phyloP scores from a whole-genome alignment of 2,329 filamentous ascomycete genomes.

The Pseudogymnoascus sp. region DNA sequence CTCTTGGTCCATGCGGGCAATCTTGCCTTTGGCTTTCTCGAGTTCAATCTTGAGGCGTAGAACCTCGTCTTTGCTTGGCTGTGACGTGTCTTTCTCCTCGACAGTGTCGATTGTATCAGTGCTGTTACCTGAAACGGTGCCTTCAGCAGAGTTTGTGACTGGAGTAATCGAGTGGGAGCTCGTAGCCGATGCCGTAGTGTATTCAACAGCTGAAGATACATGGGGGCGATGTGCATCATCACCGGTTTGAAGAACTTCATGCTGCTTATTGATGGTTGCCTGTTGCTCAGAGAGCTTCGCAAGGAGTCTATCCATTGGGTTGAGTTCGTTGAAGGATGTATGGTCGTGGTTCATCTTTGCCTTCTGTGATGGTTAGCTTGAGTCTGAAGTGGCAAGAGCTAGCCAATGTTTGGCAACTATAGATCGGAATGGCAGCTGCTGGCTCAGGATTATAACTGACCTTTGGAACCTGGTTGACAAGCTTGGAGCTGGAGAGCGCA shows the following conservation, averaged over 20 bases:
- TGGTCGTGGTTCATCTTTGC: conserved; percentile 42
- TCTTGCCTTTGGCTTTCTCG: conserved; percentile 61
- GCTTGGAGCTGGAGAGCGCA: conserved; percentile 45
- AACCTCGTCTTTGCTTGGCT: conserved; percentile 47
- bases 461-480: conserved; percentile 50
- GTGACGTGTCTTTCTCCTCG: conserved; percentile 31
- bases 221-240: conserved; percentile 23
- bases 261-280: conserved; percentile 51
- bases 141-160: conserved; percentile 46
- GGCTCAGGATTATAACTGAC: conserved; percentile 29
- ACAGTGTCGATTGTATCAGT: conserved; percentile 46
- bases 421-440: background rate
- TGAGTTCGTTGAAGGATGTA: conserved; percentile 33
- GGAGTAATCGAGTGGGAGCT: conserved; percentile 58
- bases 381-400: background rate
- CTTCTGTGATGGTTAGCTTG: conserved; percentile 35
- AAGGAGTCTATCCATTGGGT: conserved; percentile 64
- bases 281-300: conserved; percentile 69
- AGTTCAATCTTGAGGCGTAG: conserved; percentile 64
- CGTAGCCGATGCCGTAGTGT: conserved; percentile 41
- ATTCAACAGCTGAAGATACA: conserved; percentile 33
- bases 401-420: background rate
- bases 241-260: conserved; percentile 40
- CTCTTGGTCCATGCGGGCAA: conserved; percentile 65
- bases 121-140: conserved; percentile 38